Base-by-base conservation (phyloP, 2,329 filamentous ascomycete genomes). In the Plenodomus lindquistii region DNA sequence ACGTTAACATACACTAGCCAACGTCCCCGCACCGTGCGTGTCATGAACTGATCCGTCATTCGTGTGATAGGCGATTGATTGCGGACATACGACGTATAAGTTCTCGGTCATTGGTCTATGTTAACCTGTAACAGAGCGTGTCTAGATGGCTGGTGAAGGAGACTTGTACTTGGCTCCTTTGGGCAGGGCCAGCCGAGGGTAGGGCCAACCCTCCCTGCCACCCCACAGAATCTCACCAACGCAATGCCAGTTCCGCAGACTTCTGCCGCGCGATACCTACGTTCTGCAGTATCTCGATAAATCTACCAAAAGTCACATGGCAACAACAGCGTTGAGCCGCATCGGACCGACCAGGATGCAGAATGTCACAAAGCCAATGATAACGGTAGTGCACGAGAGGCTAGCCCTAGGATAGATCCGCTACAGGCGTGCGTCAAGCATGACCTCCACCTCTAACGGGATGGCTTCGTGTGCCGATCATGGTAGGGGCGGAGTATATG, bases 401-500 rank as follows among this genome's bases (percentile, higher is more conserved):
- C 35, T 29, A 54, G 52, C 52, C 50, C 51, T 46, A 52, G 54
- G 52, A 57, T 60, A 60, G 61, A 48, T 59, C 54, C 60, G 59
- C 55, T 55, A 59, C 52, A 48, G n/a, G 52, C 47, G 40, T 44
- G 39, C 13, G 48, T 41, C 48, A 54, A 52, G 55, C 57, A 61
- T 60, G 59, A 54, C 59, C 59, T 65, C 57, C 59, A 57, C 57
- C 59, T 64, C 50, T 55, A 48, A 46, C 46, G 21, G 48, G 46
- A 51, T 50, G 55, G 56, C 60, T 65, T 56, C 55, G 51, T 50
- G 44, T 48, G 53, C 44, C 42, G 51, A 54, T 59, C 58, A 54
- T 62, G 65, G 58, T 57, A 46, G 40, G 48, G 58, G 51, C 46
- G 63, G 62, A 65, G 52, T 71, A 72, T 71, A 71, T 71, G 66